These are phyloP conservation scores for Patellifolia procumbens DNA, from an alignment of 179 eudicot genomes.

Conservation along the genomic window DNA sequence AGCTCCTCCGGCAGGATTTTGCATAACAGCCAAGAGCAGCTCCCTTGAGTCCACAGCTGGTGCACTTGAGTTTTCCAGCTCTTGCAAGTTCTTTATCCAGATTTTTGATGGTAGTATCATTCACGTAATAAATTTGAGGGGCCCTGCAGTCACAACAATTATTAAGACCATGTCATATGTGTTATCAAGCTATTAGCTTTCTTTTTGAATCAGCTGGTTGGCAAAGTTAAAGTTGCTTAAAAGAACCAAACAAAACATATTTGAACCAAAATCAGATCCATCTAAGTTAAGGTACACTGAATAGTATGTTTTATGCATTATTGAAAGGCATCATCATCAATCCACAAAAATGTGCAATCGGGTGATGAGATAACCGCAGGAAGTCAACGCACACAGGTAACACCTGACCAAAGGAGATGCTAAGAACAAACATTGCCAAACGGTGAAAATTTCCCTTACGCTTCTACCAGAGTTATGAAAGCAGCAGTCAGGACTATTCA, in stretches of 20 bases:
- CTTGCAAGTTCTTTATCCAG: conserved; percentile 74
- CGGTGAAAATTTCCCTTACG: no score
- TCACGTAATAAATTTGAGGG: conserved; percentile 73
- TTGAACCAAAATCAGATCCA: background rate
- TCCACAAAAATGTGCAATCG: background rate
- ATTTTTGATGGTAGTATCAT: conserved; percentile 55
- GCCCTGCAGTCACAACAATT: conserved; percentile 59
- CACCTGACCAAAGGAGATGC: background rate
- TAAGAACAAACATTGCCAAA: background rate
- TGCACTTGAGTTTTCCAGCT: conserved; percentile 81
- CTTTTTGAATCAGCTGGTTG: background rate
- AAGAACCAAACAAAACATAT: background rate
- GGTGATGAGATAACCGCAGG: background rate
- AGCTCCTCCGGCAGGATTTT: conserved; percentile 72
- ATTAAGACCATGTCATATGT: conserved; percentile 1
- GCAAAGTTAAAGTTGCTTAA: background rate
- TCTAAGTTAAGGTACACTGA: background rate
- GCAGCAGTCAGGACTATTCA: background rate
- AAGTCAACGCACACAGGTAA: background rate
- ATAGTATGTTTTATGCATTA: background rate
- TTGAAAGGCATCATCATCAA: background rate
- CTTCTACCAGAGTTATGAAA: background rate
- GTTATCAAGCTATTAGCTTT: background rate
- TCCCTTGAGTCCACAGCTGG: conserved; percentile 77
- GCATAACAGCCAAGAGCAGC: conserved; percentile 90